Conservation (phyloP, 257 asterid species). For the Primulina tabacum region DNA sequence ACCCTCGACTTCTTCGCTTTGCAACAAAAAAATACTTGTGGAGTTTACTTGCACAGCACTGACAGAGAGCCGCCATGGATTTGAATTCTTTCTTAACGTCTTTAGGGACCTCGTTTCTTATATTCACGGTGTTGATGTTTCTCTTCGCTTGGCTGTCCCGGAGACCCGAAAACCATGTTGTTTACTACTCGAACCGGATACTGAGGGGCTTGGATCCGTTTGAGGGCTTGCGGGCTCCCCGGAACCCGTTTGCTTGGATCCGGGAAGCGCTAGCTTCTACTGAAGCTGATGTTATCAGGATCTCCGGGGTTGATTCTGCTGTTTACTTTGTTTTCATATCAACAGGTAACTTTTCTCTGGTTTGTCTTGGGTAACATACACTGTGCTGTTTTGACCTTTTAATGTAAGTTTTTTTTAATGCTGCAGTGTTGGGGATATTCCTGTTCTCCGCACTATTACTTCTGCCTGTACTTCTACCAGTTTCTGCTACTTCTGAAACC, state of each 20-base stretch:
- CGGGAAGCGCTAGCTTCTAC: constrained; percentile 70
- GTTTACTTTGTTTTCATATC: constrained; percentile 86
- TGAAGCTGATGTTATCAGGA: constrained; percentile 67
- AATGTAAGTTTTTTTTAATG: neutral
- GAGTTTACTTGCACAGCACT: neutral
- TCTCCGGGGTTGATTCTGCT: constrained; percentile 94
- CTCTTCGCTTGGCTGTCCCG: constrained; percentile 76
- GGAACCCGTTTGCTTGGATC: constrained; percentile 88
- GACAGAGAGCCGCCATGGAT: constrained; percentile 45
- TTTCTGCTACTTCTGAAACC: constrained; percentile 53
- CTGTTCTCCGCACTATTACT: constrained; percentile 60
- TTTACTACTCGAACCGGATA: constrained; percentile 84
- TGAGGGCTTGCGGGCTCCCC: constrained; percentile 49
- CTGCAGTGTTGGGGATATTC: constrained; percentile 74
- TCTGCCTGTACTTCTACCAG: constrained; percentile 76
- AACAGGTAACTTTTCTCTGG: constrained; percentile 42
- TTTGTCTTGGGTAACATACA: neutral
- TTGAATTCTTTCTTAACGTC: constrained; percentile 84
- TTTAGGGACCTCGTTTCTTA: constrained; percentile 63
- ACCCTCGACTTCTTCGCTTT: too few relatives aligned
- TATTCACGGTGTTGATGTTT: constrained; percentile 63
- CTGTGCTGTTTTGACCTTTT: too few relatives aligned
- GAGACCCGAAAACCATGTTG: constrained; percentile 54
- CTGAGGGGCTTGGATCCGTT: constrained; percentile 70
- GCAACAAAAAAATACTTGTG: neutral